Conservation (phyloP, 352 stramenopile species). For the Phytophthora parvispora region DNA sequence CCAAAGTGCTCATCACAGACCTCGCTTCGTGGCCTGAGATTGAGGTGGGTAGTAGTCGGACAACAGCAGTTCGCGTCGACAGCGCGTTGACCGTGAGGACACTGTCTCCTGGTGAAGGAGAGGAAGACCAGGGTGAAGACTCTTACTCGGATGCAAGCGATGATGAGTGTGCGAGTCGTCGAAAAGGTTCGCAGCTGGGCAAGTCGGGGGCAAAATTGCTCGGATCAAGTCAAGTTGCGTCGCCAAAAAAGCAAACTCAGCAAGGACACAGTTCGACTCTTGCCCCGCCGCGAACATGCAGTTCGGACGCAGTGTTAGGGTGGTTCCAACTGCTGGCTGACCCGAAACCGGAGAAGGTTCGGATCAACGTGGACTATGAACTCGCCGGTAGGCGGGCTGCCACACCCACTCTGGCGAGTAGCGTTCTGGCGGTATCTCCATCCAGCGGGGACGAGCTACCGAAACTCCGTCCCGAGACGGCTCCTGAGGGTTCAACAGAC, state of each 20-base stretch:
- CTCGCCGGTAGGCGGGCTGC: conserved; percentile 42
- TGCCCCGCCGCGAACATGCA: conserved; percentile 60
- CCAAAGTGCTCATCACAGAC: conserved; percentile 60
- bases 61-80: conserved; percentile 23
- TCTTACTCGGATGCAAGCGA: conserved; percentile 57
- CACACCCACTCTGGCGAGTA: conserved; percentile 26
- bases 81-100: conserved; percentile 22
- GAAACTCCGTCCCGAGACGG: conserved; percentile 53
- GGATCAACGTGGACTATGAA: conserved; percentile 68
- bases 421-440: background rate
- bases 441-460: conserved; percentile 46
- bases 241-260: conserved; percentile 19
- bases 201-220: conserved; percentile 24
- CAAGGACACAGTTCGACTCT: conserved; percentile 20
- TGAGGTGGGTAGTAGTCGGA: conserved; percentile 23
- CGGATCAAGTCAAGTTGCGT: conserved; percentile 7
- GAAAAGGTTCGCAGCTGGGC: conserved; percentile 19
- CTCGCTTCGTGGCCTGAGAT: conserved; percentile 63
- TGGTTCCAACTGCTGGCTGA: conserved; percentile 62
- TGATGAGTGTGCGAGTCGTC: conserved; percentile 36
- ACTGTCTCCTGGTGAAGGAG: conserved; percentile 15
- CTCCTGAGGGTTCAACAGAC: conserved; percentile 39
- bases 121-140: conserved; percentile 38
- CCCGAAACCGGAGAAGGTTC: conserved; percentile 62
- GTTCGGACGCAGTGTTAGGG: conserved; percentile 65